Evolutionary conservation across 2,329 filamentous ascomycete species (phyloP).

Genomic region (Clarireedia hainanense): DNA sequence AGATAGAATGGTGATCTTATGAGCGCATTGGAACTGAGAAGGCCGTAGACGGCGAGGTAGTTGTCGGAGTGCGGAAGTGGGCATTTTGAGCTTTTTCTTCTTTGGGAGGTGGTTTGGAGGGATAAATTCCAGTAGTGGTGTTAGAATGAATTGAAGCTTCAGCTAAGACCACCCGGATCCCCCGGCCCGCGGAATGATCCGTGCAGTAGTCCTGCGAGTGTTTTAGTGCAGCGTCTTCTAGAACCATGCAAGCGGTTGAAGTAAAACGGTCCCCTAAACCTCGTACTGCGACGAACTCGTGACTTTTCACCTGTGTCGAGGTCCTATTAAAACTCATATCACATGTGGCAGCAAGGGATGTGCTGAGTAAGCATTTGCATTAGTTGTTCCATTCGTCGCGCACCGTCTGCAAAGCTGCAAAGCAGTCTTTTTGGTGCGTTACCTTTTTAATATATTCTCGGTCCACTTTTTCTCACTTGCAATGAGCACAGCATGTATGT

Average conservation of each 20-base stretch:
- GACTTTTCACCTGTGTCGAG: too few species aligned
- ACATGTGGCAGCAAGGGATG: too few species aligned
- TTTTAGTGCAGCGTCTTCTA: too few species aligned
- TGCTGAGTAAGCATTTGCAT: too few species aligned
- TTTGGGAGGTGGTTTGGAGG: slow-evolving; percentile 4
- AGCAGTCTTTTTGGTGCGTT: background rate
- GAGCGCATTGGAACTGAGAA: background rate
- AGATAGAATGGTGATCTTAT: background rate
- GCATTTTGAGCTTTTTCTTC: background rate
- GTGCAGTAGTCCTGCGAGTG: background rate
- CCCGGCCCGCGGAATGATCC: slow-evolving; percentile 1
- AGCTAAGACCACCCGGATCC: background rate
- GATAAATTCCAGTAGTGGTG: slow-evolving; percentile 9
- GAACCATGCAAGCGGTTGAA: too few species aligned
- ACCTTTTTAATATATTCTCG: background rate
- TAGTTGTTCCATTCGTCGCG: background rate
- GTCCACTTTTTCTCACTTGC: slow-evolving; percentile 1
- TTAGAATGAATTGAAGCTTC: slow-evolving; percentile 2
- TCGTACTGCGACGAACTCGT: too few species aligned
- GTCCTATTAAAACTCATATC: too few species aligned
- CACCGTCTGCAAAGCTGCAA: background rate
- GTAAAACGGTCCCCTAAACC: too few species aligned
- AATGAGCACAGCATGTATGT: slow-evolving; percentile 7
- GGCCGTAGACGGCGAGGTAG: slow-evolving; percentile 5
- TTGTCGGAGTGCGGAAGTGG: background rate